These are phyloP conservation scores for Clarireedia hainanense DNA, from an alignment of 2,329 filamentous ascomycete species.

Conservation along the genomic window DNA sequence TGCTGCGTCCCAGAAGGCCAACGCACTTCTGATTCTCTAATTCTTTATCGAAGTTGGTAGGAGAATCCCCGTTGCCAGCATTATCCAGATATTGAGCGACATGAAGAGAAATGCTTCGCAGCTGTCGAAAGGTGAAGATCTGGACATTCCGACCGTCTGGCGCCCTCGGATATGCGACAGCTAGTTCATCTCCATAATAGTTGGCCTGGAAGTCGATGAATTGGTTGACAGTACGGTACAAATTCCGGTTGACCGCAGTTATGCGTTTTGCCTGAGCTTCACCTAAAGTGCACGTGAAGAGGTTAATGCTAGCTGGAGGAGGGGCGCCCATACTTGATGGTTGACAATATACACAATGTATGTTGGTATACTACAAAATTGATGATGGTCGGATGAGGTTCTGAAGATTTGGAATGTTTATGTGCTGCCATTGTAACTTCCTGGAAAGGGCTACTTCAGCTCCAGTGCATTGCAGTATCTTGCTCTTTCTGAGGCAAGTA, in stretches of 20 bases:
- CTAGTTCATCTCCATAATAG: neutral
- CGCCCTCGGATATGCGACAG: neutral
- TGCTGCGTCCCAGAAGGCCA: neutral
- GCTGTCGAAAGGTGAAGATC: neutral
- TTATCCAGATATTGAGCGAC: neutral
- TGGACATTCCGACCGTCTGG: neutral
- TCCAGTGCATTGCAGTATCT: too few relatives aligned
- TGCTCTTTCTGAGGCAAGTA: too few relatives aligned
- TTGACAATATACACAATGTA: too few relatives aligned
- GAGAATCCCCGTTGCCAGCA: neutral
- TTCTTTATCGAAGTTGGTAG: too few relatives aligned
- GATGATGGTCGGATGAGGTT: too few relatives aligned
- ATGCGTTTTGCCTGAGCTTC: constrained; percentile 32
- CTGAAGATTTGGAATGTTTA: too few relatives aligned
- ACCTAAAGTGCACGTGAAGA: constrained; percentile 55
- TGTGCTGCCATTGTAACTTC: too few relatives aligned
- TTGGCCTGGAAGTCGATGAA: constrained; percentile 36
- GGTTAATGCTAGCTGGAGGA: constrained; percentile 22
- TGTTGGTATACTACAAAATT: too few relatives aligned
- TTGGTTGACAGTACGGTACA: constrained; percentile 39
- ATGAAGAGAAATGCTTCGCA: neutral
- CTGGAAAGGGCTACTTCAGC: too few relatives aligned
- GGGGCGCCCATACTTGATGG: neutral
- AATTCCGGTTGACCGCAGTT: constrained; percentile 36
- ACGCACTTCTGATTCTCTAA: neutral